Evolutionary conservation across 2,329 filamentous ascomycete genomes (phyloP).

Genomic region (Penicillium paneum): DNA sequence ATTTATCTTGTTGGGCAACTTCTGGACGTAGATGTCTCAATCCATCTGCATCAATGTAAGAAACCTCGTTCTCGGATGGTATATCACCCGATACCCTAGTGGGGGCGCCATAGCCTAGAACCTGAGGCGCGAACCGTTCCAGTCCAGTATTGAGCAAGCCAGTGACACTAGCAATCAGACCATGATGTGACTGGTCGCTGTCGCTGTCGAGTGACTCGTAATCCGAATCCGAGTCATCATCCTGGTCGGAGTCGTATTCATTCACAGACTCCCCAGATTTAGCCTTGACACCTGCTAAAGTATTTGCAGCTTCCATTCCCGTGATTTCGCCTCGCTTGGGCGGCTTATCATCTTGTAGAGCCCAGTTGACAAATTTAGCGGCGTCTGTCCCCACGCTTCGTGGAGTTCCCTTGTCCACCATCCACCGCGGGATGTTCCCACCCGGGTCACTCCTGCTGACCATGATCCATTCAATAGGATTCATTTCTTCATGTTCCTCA

Average conservation of each 20-base stretch:
- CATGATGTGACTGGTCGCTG: slow-evolving; percentile 28
- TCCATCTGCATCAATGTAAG: not conserved
- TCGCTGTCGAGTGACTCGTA: slow-evolving; percentile 13
- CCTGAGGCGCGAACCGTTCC: slow-evolving; percentile 52
- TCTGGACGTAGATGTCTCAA: not conserved
- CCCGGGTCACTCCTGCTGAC: slow-evolving; percentile 85
- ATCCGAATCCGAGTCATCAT: slow-evolving; percentile 19
- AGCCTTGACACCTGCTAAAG: not conserved
- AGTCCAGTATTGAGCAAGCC: slow-evolving; percentile 42
- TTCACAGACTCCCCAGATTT: not conserved
- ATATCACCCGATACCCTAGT: slow-evolving; percentile 13
- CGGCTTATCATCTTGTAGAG: slow-evolving; percentile 51
- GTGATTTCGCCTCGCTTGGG: slow-evolving; percentile 29
- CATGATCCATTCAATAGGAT: slow-evolving; percentile 88
- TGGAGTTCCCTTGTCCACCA: slow-evolving; percentile 87
- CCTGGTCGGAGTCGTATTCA: slow-evolving; percentile 10
- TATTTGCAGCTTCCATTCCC: not conserved
- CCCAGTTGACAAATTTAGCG: slow-evolving; percentile 79
- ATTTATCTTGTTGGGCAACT: not conserved
- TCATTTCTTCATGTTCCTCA: slow-evolving; percentile 52
- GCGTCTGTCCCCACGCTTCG: slow-evolving; percentile 75
- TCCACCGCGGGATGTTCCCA: slow-evolving; percentile 80
- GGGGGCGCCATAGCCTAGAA: slow-evolving; percentile 49
- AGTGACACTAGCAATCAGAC: slow-evolving; percentile 37
- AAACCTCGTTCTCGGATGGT: not conserved